phyloP scores from a whole-genome alignment of 2,329 filamentous ascomycete genomes.

The Exophiala sp. region DNA sequence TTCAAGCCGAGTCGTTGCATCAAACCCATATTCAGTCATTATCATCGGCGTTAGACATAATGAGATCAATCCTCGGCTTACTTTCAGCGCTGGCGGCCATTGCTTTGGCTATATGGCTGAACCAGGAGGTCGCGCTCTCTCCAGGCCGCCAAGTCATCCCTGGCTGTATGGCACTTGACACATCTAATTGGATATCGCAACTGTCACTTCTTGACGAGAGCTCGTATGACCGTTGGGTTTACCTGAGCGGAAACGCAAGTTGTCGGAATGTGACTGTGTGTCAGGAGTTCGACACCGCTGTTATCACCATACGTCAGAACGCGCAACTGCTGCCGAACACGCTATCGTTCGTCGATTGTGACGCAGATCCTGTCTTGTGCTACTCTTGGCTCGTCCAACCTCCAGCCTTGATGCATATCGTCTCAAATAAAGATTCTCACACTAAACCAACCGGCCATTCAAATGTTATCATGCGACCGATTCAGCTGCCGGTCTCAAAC shows the following conservation, averaged over 20 bases:
- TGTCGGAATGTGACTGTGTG: neutral
- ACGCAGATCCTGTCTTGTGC: constrained; percentile 2
- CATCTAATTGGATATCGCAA: neutral
- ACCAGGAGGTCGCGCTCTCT: neutral
- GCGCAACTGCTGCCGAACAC: neutral
- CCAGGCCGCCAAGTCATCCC: neutral
- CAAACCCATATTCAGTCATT: neutral
- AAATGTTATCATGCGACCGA: neutral
- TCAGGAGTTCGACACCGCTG: neutral
- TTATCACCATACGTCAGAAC: neutral
- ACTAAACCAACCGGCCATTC: neutral
- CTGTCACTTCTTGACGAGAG: neutral
- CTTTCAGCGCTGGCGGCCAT: neutral
- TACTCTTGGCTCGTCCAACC: constrained; percentile 3
- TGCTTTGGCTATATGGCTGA: neutral
- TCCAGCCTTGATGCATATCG: constrained; percentile 6
- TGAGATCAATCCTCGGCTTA: neutral
- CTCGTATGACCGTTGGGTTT: neutral
- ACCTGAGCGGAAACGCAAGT: neutral
- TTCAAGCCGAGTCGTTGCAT: neutral
- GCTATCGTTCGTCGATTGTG: constrained; percentile 4
- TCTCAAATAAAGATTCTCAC: neutral
- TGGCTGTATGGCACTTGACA: neutral
- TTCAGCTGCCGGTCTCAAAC: neutral
- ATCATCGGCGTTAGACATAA: neutral